Evolutionary conservation across 2,329 filamentous ascomycete genomes (phyloP).

Genomic region (Alternaria viburni): DNA sequence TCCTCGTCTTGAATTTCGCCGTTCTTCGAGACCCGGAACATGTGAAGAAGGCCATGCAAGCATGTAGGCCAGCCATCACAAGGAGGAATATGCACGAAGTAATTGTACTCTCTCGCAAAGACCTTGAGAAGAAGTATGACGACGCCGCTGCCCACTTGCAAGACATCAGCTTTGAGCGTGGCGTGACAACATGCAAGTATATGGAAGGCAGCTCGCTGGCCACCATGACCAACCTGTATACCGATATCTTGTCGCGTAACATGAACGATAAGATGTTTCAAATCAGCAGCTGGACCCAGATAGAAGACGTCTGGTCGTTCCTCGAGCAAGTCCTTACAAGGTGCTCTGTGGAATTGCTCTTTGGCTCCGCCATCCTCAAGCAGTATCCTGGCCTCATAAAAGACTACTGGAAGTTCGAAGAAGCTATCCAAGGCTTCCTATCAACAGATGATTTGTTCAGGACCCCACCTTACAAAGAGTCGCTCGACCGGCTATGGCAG

Average conservation of each 20-base stretch:
- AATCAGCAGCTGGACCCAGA: constrained; percentile 33
- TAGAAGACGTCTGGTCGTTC: constrained; percentile 42
- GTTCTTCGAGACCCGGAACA: constrained; percentile 33
- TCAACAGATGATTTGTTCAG: too few species aligned
- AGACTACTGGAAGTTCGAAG: constrained; percentile 37
- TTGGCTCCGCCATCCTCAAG: constrained; percentile 33
- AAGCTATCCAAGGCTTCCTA: constrained; percentile 21
- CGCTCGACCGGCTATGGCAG: constrained; percentile 26
- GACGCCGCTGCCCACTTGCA: too few species aligned
- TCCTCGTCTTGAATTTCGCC: constrained; percentile 24
- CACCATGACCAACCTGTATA: constrained; percentile 22
- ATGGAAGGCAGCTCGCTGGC: constrained; percentile 20
- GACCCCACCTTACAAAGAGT: constrained; percentile 6
- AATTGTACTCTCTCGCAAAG: constrained; percentile 18
- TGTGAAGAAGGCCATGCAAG: constrained; percentile 19
- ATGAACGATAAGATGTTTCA: constrained; percentile 42
- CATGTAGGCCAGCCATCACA: constrained; percentile 7
- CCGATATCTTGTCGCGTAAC: constrained; percentile 26
- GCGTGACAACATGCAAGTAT: constrained; percentile 16
- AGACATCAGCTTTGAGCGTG: not conserved
- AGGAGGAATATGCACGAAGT: constrained; percentile 18
- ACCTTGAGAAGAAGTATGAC: constrained; percentile 7
- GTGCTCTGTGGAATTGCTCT: constrained; percentile 31
- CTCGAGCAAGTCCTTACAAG: constrained; percentile 35
- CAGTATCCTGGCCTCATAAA: constrained; percentile 31